Percentiles rank a stretch among this genome's conserved stretches.
Evolutionary conservation across 179 eudicot genomes (phyloP).

Genomic region (Beta macrorhiza): DNA sequence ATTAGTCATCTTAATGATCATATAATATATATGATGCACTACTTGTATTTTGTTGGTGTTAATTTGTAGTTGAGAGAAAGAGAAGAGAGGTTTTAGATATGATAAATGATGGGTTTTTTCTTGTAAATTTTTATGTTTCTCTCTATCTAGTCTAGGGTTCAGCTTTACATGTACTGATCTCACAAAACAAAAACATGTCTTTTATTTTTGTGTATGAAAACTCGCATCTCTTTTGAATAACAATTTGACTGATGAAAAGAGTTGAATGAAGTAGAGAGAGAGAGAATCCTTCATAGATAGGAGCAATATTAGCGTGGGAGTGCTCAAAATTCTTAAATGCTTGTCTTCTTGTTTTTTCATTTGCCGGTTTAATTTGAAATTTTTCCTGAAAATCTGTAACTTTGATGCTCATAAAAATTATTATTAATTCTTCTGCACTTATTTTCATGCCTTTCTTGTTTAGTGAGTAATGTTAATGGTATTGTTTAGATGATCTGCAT

Average conservation of each 20-base stretch:
- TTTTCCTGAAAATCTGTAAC: conserved; percentile 19
- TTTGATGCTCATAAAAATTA: conserved; percentile 13
- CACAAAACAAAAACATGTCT: conserved; percentile 4
- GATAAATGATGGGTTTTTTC: conserved; percentile 10
- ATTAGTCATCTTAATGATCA: neutral
- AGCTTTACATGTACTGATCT: conserved; percentile 26
- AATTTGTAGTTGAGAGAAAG: conserved; percentile 14
- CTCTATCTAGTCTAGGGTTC: conserved; percentile 33
- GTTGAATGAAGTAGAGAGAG: no score
- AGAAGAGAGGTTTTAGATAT: neutral
- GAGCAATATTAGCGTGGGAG: conserved; percentile 32
- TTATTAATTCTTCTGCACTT: conserved; percentile 24
- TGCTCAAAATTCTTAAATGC: conserved; percentile 37
- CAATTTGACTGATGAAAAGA: conserved; percentile 1
- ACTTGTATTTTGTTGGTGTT: conserved; percentile 14
- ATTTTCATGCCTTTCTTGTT: conserved; percentile 27
- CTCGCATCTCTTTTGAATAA: neutral
- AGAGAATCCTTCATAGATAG: conserved; percentile 25
- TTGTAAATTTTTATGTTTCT: conserved; percentile 29
- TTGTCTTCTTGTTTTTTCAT: conserved; percentile 24
- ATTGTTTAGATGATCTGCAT: conserved; percentile 2
- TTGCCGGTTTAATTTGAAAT: neutral
- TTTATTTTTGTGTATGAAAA: neutral
- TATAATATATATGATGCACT: neutral
- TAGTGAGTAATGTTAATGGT: neutral